Evolutionary conservation across 2,329 filamentous ascomycete species (phyloP).

Genomic region (Epichloe festucae): DNA sequence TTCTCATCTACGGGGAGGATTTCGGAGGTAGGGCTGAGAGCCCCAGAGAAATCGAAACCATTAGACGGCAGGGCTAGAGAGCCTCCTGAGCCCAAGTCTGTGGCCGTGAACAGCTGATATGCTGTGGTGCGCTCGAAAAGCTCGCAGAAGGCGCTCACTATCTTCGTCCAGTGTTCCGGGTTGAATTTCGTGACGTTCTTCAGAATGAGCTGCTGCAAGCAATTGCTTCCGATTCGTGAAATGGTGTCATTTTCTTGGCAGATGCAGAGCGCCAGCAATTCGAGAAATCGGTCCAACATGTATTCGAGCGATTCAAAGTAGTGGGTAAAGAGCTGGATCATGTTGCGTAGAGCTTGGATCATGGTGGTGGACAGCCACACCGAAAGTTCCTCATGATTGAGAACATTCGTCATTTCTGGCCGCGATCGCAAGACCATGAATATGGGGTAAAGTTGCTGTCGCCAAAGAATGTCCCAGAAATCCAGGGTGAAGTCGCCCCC

Average conservation of each 20-base stretch:
- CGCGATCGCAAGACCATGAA: constrained; percentile 96
- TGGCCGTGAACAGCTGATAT: constrained; percentile 87
- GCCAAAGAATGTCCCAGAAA: constrained; percentile 98
- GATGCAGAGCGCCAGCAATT: constrained; percentile 88
- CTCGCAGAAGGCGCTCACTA: constrained; percentile 91
- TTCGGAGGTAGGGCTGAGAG: constrained; percentile 29
- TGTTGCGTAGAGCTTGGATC: constrained; percentile 95
- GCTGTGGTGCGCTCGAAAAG: constrained; percentile 91
- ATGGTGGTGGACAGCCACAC: constrained; percentile 99
- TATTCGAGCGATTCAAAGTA: constrained; percentile 94
- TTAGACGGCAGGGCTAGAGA: constrained; percentile 39
- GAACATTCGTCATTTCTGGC: constrained; percentile 88
- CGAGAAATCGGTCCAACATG: constrained; percentile 95
- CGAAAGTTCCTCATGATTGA: constrained; percentile 91
- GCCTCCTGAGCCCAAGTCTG: constrained; percentile 40
- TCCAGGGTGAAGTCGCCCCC: constrained; percentile 89
- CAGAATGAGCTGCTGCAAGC: constrained; percentile 86
- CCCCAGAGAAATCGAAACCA: constrained; percentile 36
- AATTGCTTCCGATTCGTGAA: constrained; percentile 94
- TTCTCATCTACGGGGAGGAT: constrained; percentile 34
- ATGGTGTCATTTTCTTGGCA: constrained; percentile 99
- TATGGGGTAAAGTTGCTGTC: constrained; percentile 92
- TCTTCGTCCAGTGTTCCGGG: constrained; percentile 79
- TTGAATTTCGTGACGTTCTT: constrained; percentile 93
- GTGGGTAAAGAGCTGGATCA: constrained; percentile 97